A percentile compares a stretch with the other conserved stretches of the same genome.
phyloP scores from a whole-genome alignment of 2,329 filamentous ascomycete genomes.

The Nemania serpens region DNA sequence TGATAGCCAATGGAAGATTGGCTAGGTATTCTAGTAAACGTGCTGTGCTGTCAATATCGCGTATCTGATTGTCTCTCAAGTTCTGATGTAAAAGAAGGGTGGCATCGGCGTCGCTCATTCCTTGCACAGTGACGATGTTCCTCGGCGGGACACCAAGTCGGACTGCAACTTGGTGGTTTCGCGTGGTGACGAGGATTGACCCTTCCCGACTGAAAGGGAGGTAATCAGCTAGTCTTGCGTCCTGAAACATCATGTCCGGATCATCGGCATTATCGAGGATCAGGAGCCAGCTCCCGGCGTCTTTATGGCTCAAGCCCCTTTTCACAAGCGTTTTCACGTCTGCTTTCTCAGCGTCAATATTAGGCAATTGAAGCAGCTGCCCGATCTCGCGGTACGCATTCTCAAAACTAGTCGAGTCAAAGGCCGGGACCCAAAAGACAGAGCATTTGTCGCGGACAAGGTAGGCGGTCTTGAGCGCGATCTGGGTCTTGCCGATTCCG shows the following conservation, averaged over 20 bases:
- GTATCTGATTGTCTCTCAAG: not conserved
- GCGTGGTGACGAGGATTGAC: not conserved
- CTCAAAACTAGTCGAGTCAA: not conserved
- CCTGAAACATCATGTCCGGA: not conserved
- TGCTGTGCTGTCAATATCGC: conserved; percentile 5
- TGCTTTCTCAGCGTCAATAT: not conserved
- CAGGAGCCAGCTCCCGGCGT: not conserved
- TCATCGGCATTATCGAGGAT: not conserved
- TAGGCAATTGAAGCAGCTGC: not conserved
- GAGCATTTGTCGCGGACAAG: conserved; percentile 1
- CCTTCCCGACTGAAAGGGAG: not conserved
- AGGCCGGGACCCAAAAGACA: conserved; percentile 7
- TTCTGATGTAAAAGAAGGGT: not conserved
- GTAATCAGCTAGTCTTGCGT: not conserved
- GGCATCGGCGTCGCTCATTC: conserved; percentile 4
- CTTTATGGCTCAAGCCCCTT: not conserved
- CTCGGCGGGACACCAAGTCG: not conserved
- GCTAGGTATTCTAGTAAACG: conserved; percentile 35
- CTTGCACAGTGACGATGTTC: not conserved
- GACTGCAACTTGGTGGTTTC: not conserved
- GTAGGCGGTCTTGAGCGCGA: conserved; percentile 5
- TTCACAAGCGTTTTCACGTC: not conserved
- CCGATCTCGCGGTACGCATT: conserved; percentile 1
- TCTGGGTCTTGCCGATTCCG: not conserved
- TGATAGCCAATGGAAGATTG: conserved; percentile 12